Base-by-base conservation (phyloP, 306 rosid species). In the Dalbergia cultrata region DNA sequence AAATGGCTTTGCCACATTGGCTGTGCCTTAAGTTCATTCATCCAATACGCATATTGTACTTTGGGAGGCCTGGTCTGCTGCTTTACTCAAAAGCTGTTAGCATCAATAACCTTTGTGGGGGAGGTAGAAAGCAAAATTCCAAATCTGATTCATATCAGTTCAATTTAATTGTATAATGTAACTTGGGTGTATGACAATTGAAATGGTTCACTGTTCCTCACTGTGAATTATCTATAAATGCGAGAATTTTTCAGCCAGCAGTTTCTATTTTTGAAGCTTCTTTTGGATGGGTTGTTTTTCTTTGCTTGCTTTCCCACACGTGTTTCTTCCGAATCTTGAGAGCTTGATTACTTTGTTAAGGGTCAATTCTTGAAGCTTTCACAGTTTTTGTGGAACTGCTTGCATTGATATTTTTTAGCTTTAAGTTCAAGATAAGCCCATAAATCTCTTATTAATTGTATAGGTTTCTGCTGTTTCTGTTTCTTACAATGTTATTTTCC, bases 121-220 rank as follows among this genome's bases (percentile, higher is more conserved):
- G 8, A 12, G 56, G 64, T 22, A 72, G 74, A 64, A 72, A 50
- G 83, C 70, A 50, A 34, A 71, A 43, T 80, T 67, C 59, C 14
- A n/a, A 62, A 37, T 45, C 19, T 53, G 37, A 71, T 19, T 50
- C 6, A 1, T 12, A 65, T 53, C 13, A 13, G 35, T 21, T 74
- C 18, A 45, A 39, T 64, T 54, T 64, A 26, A 77, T 37, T 22
- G 5, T 66, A 59, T 22, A 13, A 41, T 39, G 18, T 9, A 44
- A 78, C 60, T 67, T 6, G 4, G 60, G 35, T 56, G 41, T 67
- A 18, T 33, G 13, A 5, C 53, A 22, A 43, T 34, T 59, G 72
- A 21, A 59, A 47, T n/a, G 19, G n/a, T 39, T 72, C 66, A 62
- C 13, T 35, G 21, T 12, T 75, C 71, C 80, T 47, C 45, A 3